Percentiles rank a stretch among this genome's conserved stretches.
These are phyloP conservation scores for Gypsophila paniculata DNA, from an alignment of 179 eudicot genomes.

Conservation along the genomic window DNA sequence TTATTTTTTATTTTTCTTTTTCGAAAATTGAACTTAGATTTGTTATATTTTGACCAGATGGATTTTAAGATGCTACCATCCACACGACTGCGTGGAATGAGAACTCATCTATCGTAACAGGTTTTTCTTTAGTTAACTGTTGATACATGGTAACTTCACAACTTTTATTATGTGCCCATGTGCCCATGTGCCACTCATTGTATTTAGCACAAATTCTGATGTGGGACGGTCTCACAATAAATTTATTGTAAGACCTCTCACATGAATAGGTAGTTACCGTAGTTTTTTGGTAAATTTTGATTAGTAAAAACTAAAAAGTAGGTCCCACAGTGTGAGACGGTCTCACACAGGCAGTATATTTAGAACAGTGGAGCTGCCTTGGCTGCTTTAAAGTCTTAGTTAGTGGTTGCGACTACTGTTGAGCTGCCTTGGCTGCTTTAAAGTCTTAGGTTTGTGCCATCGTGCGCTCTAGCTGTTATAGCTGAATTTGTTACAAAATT, in stretches of 20 bases:
- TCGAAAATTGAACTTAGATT: neutral
- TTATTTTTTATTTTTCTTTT: neutral
- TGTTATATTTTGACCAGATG: neutral
- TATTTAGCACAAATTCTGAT: no score
- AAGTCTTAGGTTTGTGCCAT: neutral
- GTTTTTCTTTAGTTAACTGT: neutral
- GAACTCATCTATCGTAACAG: neutral
- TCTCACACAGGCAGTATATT: neutral
- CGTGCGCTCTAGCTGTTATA: neutral
- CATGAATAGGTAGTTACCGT: no score
- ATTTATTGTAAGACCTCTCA: no score
- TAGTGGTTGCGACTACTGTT: neutral
- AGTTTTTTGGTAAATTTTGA: no score
- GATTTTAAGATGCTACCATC: neutral
- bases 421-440: neutral
- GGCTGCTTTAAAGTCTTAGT: neutral
- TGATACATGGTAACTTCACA: neutral
- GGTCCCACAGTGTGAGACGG: no score
- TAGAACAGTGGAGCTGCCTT: constrained; percentile 2
- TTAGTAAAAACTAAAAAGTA: no score
- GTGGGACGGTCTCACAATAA: no score
- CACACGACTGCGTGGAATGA: neutral
- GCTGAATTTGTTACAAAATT: neutral
- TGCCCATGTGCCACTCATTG: no score
- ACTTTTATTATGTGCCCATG: neutral